A percentile compares a stretch with the other conserved stretches of the same genome.
Evolutionary conservation across 2,329 filamentous ascomycete genomes (phyloP).

Genomic region (Ambrosiella xylebori): DNA sequence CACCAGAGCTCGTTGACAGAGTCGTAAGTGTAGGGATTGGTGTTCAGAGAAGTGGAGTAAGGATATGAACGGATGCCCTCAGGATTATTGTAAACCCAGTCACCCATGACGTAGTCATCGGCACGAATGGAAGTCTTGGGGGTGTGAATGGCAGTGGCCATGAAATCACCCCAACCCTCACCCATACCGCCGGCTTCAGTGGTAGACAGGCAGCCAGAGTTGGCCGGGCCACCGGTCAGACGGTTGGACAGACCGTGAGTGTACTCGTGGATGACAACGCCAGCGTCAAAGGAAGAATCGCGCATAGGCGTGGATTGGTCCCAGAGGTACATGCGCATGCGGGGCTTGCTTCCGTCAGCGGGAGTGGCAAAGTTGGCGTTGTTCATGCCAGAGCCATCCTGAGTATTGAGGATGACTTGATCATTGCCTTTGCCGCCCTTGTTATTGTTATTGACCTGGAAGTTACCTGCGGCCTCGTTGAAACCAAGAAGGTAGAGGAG

Average conservation of each 20-base stretch:
- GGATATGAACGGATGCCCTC: slow-evolving; percentile 31
- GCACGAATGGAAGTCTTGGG: slow-evolving; percentile 28
- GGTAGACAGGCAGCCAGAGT: slow-evolving; percentile 29
- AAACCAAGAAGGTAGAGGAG: slow-evolving; percentile 40
- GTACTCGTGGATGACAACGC: slow-evolving; percentile 43
- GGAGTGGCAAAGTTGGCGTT: slow-evolving; percentile 42
- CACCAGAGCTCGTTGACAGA: slow-evolving; percentile 21
- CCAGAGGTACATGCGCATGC: slow-evolving; percentile 46
- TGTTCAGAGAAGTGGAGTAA: slow-evolving; percentile 32
- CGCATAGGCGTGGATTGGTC: slow-evolving; percentile 28
- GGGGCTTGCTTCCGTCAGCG: slow-evolving; percentile 30
- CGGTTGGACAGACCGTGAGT: slow-evolving; percentile 39
- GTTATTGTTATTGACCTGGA: slow-evolving; percentile 38
- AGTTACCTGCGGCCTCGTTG: slow-evolving; percentile 41
- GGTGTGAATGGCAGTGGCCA: slow-evolving; percentile 32
- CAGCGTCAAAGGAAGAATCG: slow-evolving; percentile 40
- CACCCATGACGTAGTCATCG: slow-evolving; percentile 31
- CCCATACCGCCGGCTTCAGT: slow-evolving; percentile 39
- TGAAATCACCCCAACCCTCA: slow-evolving; percentile 41
- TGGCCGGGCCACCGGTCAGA: slow-evolving; percentile 39
- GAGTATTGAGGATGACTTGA: slow-evolving; percentile 36
- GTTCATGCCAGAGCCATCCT: slow-evolving; percentile 37
- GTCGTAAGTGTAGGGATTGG: slow-evolving; percentile 34
- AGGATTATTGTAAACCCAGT: slow-evolving; percentile 29
- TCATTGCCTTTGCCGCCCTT: slow-evolving; percentile 34